Percentiles rank a stretch among this genome's conserved stretches.
These are phyloP conservation scores for Mucor ambiguus DNA, from an alignment of 371 early-diverging fungal species.

Conservation along the genomic window DNA sequence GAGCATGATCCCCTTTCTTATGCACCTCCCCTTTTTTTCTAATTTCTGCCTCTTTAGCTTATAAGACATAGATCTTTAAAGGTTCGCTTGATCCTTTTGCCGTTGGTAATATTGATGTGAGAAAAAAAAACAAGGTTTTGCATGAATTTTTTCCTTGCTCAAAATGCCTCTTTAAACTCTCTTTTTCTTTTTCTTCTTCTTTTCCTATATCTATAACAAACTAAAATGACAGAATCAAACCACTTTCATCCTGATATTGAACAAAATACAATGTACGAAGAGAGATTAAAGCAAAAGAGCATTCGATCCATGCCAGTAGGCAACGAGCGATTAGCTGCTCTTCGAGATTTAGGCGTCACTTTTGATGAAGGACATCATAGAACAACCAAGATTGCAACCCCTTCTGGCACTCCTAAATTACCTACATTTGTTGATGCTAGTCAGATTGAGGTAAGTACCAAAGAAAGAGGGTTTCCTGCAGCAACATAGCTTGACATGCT, in stretches of 20 bases:
- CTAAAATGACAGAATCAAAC: constrained; percentile 9
- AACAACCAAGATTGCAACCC: constrained; percentile 49
- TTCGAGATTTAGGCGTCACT: constrained; percentile 44
- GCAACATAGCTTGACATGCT: not conserved
- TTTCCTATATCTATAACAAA: not conserved
- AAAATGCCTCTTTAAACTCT: not conserved
- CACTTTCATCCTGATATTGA: constrained; percentile 18
- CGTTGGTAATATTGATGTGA: not conserved
- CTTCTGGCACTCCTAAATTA: constrained; percentile 32
- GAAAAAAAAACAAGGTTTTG: constrained; percentile 4
- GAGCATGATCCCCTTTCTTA: not conserved
- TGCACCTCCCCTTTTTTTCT: not conserved
- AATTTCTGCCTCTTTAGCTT: not conserved
- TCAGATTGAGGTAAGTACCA: constrained; percentile 23
- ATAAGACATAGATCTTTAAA: not conserved
- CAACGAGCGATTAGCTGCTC: constrained; percentile 38
- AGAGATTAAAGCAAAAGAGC: constrained; percentile 16
- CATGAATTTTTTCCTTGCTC: constrained; percentile 9
- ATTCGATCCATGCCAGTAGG: constrained; percentile 37
- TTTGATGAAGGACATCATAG: constrained; percentile 45
- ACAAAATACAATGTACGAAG: constrained; percentile 19
- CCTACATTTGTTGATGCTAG: constrained; percentile 46
- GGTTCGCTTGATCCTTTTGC: not conserved
- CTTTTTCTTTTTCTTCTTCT: not conserved
- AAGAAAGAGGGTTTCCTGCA: not conserved